Percentiles rank a stretch among this genome's conserved stretches.
These are phyloP conservation scores for Vitis vinifera DNA, from an alignment of 164 flowering plant species.

Conservation along the genomic window ASM3070453v1 NC_081821.1:6864501-6865000, in stretches of 20 bases:
- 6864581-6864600: constrained; percentile 18
- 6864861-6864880: neutral
- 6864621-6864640: constrained; percentile 25
- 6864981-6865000: too few species aligned
- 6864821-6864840: neutral
- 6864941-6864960: too few species aligned
- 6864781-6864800: neutral
- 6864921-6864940: neutral
- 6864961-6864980: too few species aligned
- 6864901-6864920: neutral
- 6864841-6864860: neutral
- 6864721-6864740: constrained; percentile 12
- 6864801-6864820: neutral
- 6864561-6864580: constrained; percentile 10
- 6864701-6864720: constrained; percentile 19
- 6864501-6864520: constrained; percentile 12
- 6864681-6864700: constrained; percentile 25
- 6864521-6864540: neutral
- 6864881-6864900: neutral
- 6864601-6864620: constrained; percentile 15
- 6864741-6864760: constrained; percentile 9
- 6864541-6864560: constrained; percentile 8
- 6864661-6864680: constrained; percentile 34
- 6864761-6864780: constrained; percentile 3
- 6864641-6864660: constrained; percentile 29